phyloP scores from a whole-genome alignment of 176 grass and related monocot species.

The Hyparrhenia diplandra region DNA sequence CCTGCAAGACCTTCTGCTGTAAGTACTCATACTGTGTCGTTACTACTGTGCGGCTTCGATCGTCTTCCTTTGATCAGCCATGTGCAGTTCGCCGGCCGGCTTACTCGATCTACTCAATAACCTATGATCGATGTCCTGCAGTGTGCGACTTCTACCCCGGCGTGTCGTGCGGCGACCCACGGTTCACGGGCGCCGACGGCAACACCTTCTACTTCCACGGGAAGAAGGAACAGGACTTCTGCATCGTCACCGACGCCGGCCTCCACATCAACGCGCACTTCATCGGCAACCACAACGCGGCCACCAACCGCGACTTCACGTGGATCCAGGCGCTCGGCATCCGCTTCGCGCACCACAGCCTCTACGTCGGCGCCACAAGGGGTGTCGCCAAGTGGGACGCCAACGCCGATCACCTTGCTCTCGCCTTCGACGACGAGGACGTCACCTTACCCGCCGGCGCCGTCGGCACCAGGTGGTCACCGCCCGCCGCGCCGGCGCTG shows the following conservation, averaged over 20 bases:
- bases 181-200: constrained; percentile 56
- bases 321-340: constrained; percentile 63
- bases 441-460: not conserved
- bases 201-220: constrained; percentile 78
- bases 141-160: constrained; percentile 43
- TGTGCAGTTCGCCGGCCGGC: too few relatives aligned
- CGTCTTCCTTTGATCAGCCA: too few relatives aligned
- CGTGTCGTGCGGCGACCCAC: constrained; percentile 34
- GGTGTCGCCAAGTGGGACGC: constrained; percentile 17
- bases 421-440: constrained; percentile 38
- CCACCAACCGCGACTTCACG: constrained; percentile 44
- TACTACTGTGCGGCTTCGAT: too few relatives aligned
- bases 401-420: constrained; percentile 29
- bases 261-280: constrained; percentile 84
- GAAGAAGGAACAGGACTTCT: constrained; percentile 43
- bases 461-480: constrained; percentile 18
- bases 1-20: constrained; percentile 68
- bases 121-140: not conserved
- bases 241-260: constrained; percentile 29
- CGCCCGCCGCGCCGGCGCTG: not conserved
- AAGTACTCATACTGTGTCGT: not conserved
- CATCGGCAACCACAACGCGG: constrained; percentile 43
- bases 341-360: constrained; percentile 41
- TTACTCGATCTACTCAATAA: too few relatives aligned
- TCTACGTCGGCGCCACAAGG: constrained; percentile 31